Evolutionary conservation across 2,329 filamentous ascomycete species (phyloP), one percentile per base, ranked within the genome.

Genomic region (Penicillium sp.): DNA sequence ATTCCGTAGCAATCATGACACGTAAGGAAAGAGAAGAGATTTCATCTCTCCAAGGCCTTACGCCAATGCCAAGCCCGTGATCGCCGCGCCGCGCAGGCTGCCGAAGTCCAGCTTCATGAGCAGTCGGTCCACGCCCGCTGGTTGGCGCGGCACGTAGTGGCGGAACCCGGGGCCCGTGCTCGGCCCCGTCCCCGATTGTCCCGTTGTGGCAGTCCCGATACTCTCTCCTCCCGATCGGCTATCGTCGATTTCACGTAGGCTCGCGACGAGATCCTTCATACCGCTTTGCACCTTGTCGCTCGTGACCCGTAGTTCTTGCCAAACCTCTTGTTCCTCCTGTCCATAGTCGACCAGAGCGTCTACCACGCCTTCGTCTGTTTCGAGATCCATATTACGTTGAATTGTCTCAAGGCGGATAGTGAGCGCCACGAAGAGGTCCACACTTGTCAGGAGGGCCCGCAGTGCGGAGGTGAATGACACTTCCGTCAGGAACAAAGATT

Each of bases 51-150:
- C 5, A 4, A 22, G 20, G 20, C 20, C 20, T 50, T 48, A 56
- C 35, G 51, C 50, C 41, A 56, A 43, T 36, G 51, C 42, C 6
- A 58, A 33, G 28, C 44, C 56, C 35, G 44, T 51, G 43, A 46
- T 58, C 48, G 54, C 56, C 63, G 53, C 47, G n/a, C 44, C 44
- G 27, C 60, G 56, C 24, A 62, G 66, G 54, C 50, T 69, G 63
- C 51, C 70, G 54, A 81, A 84, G 59, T 96, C 91, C 62, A 96
- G 75, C 76, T 96, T 96, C 90, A 96, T 95, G 67, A 96, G 71
- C 66, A 96, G 72, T 52, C 89, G 79, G 74, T 96, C 90, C 41
- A 96, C 84, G 1, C 90, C 89, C 0, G 89, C 89, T 3, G 90
- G 82, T 54, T 87, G 84, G 55, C 83, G 80, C 1, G 90, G 87